A percentile compares a stretch with the other conserved stretches of the same genome.
Conservation (phyloP, 495 filamentous ascomycete genomes). For the Neurospora cerealis region DNA sequence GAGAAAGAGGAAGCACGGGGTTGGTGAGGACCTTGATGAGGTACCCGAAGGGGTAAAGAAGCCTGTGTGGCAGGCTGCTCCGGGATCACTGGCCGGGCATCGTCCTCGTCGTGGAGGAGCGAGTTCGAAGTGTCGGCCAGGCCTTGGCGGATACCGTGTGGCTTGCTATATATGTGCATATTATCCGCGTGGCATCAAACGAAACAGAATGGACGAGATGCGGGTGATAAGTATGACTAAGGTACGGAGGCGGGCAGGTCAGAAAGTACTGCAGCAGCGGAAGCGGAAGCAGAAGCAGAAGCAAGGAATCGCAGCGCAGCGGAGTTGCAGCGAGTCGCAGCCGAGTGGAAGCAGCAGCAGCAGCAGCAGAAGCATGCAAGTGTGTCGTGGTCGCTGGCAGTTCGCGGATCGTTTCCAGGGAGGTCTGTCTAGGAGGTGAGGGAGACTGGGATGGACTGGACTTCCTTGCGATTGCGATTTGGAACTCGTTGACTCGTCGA, state of each 20-base stretch:
- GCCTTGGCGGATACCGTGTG: constrained; percentile 9
- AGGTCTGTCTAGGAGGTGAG: neutral
- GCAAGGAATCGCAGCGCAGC: neutral
- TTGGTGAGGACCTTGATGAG: neutral
- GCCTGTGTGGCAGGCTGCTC: constrained; percentile 4
- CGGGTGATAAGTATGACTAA: neutral
- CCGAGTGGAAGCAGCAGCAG: constrained; percentile 3
- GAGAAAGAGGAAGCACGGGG: constrained; percentile 12
- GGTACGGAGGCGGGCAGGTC: neutral
- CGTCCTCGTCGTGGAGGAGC: constrained; percentile 5
- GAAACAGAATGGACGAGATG: neutral
- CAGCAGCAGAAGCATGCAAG: constrained; percentile 21
- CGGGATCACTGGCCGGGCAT: constrained; percentile 7
- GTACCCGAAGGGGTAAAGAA: neutral
- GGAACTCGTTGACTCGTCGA: neutral
- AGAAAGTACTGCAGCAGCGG: neutral
- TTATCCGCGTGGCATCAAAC: constrained; percentile 7
- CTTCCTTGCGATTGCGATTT: neutral
- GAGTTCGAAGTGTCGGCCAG: neutral
- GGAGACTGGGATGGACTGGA: neutral
- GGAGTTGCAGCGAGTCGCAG: neutral
- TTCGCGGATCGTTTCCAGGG: neutral
- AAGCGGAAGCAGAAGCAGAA: neutral
- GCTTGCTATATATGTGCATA: constrained; percentile 23
- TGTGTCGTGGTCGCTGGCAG: constrained; percentile 14